Base-by-base conservation (phyloP, 345 rosid genomes). In the Euphorbia tirucalli region DNA sequence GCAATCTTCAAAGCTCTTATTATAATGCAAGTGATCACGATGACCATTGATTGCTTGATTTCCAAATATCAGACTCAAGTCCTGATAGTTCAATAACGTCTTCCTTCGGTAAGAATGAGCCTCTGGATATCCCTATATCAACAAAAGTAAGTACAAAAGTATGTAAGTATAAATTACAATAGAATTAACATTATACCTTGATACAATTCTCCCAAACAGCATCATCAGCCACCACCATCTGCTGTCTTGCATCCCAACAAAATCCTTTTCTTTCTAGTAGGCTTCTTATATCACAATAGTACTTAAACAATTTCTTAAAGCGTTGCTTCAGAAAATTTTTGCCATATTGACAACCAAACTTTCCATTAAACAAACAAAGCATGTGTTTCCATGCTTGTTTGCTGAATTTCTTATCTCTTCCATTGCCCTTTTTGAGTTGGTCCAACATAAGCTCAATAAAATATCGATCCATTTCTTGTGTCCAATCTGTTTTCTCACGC, bases 381-480 rank as follows among this genome's bases (percentile, higher is more conserved):
- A 86, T 83, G 22, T 82, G 75, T 69, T 76, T 74, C 89, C 89
- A 86, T 46, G 85, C 84, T 30, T 69, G 74, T 67, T 74, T 80
- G 63, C 68, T 66, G 72, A 82, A 86, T 44, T 77, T 67, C 48
- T 67, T 76, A 35, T 68, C 75, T 41, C 55, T 72, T 69, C 57
- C 80, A 46, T 78, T 76, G 43, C 80, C 83, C 71, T 78, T 81
- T 39, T 59, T 78, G 28, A 83, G 46, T 74, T 83, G 76, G 30
- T 71, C 83, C 80, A 86, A 46, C 87, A 86, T 80, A 70, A 80
- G 80, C 78, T 83, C 80, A 74, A 86, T 35, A 52, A 86, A 82
- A 69, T 76, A 78, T 37, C 30, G 77, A 60, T 83, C 87, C 87
- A 83, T 81, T 57, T 56, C 77, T 3, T 31, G 49, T 8, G 83